Base-by-base conservation (phyloP, 306 rosid species). In the Vachellia collinsii region DNA sequence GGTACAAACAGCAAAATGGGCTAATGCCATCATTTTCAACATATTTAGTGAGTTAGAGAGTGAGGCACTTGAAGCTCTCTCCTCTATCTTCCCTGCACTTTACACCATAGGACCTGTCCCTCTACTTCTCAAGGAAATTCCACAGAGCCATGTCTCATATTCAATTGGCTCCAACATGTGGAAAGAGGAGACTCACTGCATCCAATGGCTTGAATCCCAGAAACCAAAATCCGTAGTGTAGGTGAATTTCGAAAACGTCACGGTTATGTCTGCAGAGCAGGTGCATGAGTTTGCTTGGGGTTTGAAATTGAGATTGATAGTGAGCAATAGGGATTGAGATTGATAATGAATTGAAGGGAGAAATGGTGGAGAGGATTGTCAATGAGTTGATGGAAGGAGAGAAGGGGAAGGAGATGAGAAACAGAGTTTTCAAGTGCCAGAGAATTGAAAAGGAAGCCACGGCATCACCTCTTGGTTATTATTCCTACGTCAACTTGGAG, bases 161-260 rank as follows among this genome's bases (percentile, higher is more conserved):
- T 6, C 72, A 8, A 71, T 80, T 0, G 68, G 76, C 82, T 80
- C 6, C 76, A 56, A 56, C 20, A 17, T 20, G 11, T 56, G 84
- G 87, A 58, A 37, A 17, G 87, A 84, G n/a, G 68, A 23, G 59
- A 34, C 72, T 0, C 43, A 73, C 0, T 80, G 80, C 70, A 14
- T 77, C 3, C 19, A 77, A 2, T 84, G 87, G 87, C 73, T 84
- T 0, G n/a, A 80, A 39, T 36, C 79, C 29, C 43, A 80, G 14
- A 19, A 66, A 38, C 50, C 48, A 6, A 51, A 51, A 51, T 51
- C 22, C 3, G 4, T 51, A 17, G 9, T 51, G 17, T 51, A 51
- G 6, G 23, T 51, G 59, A 51, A 51, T 51, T 51, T 51, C 8
- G 59, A 10, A 51, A 51, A 22, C 8, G 6, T 51, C 22, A 14